Base-by-base conservation (phyloP, 2,329 filamentous ascomycete species). In the Alternaria rosae region DNA sequence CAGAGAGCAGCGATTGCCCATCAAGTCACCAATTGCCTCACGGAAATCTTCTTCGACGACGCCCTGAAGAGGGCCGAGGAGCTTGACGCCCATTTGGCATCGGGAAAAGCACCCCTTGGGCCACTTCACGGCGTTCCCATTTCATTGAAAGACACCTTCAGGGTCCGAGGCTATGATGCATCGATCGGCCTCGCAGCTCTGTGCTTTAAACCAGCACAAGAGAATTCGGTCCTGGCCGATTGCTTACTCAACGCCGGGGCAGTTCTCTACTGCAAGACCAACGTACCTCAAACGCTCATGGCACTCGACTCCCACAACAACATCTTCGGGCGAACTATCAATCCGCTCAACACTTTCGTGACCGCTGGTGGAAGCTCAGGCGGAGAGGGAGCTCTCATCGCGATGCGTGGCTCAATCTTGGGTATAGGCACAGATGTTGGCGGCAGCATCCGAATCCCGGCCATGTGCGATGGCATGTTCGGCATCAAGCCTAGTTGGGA, bases 361-460 rank as follows among this genome's bases (percentile, higher is more conserved):
- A 86, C 85, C 5, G 82, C 84, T 3, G 85, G 85, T 4, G 85
- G 85, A 9, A 84, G 81, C 61, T 83, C 81, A 4, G 85, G 85
- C 10, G 85, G 85, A 17, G 85, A 87, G 72, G 84, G 82, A 20
- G 84, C 85, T 3, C 74, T 87, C 4, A 53, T 87, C 3, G 83
- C 81, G 0, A 80, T 84, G 68, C 73, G 82, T 20, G 85, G 85
- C 0, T 83, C 81, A 10, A 65, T 84, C 0, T 66, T 87, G 0
- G 85, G 85, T 4, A 81, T 86, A 1, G 85, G 85, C 3, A 86
- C 85, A 4, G 85, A 87, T 67, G 82, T 87, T 8, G 85, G 85
- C n/a, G 84, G 85, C 9, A 82, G 79, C 3, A 84, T 86, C 55
- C 78, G 85, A 3, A 81, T 86, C 13, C 85, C 85, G 1, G 81